phyloP scores from a whole-genome alignment of 78 protist genomes.

The Polysphondylium violaceum region DNA sequence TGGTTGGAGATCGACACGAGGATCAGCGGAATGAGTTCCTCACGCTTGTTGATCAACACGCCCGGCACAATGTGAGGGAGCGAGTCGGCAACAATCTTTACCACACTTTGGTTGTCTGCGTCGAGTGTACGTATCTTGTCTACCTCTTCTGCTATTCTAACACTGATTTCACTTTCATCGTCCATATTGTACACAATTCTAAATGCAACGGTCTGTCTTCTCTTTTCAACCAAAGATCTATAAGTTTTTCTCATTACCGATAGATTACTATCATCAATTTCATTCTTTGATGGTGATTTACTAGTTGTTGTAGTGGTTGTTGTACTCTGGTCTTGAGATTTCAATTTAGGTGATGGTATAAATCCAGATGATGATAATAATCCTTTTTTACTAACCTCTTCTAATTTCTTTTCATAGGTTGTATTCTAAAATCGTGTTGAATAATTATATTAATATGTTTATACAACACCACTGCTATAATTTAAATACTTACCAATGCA shows the following conservation, averaged over 20 bases:
- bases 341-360: not conserved
- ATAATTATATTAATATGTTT: not conserved
- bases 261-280: not conserved
- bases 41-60: slow-evolving; percentile 69
- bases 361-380: not conserved
- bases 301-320: not conserved
- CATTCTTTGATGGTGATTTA: not conserved
- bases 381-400: slow-evolving; percentile 18
- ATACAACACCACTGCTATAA: not conserved
- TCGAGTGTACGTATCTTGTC: slow-evolving; percentile 38
- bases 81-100: slow-evolving; percentile 49
- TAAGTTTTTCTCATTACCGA: slow-evolving; percentile 57
- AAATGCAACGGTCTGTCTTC: slow-evolving; percentile 74
- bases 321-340: not conserved
- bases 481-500: not conserved
- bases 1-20: slow-evolving; percentile 55
- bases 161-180: slow-evolving; percentile 36
- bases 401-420: slow-evolving; percentile 29
- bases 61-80: slow-evolving; percentile 81
- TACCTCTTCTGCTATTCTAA: slow-evolving; percentile 64
- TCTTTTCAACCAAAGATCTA: slow-evolving; percentile 55
- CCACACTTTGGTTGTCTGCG: slow-evolving; percentile 42
- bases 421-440: slow-evolving; percentile 1
- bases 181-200: slow-evolving; percentile 46
- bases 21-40: slow-evolving; percentile 80